phyloP scores from a whole-genome alignment of 2,329 filamentous ascomycete species.

The Penicillium sp. region DNA sequence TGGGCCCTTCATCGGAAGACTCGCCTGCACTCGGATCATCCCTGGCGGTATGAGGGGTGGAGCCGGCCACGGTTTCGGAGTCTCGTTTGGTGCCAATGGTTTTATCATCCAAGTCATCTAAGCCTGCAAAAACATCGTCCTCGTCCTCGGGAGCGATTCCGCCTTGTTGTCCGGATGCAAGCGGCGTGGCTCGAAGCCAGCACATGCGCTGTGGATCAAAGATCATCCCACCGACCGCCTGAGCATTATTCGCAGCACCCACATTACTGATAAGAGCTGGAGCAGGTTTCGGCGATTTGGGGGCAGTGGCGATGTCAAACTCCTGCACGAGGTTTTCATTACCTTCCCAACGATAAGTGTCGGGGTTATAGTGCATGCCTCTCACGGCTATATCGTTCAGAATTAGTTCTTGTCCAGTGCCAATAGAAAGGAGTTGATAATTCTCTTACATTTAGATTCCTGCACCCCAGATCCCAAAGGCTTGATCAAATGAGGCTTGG shows the following conservation, averaged over 20 bases:
- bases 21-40: slow-evolving; percentile 47
- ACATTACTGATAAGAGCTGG: slow-evolving; percentile 87
- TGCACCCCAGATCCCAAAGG: slow-evolving; percentile 72
- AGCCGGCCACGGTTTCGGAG: slow-evolving; percentile 28
- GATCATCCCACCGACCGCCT: slow-evolving; percentile 96
- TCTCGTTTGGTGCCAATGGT: slow-evolving; percentile 17
- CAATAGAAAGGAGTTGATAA: neutral
- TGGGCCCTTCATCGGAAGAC: slow-evolving; percentile 71
- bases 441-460: slow-evolving; percentile 72
- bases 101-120: slow-evolving; percentile 85
- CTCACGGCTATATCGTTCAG: slow-evolving; percentile 65
- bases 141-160: slow-evolving; percentile 70
- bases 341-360: slow-evolving; percentile 87
- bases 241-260: slow-evolving; percentile 77
- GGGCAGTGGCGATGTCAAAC: slow-evolving; percentile 64
- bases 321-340: slow-evolving; percentile 80
- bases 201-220: slow-evolving; percentile 98
- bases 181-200: slow-evolving; percentile 77
- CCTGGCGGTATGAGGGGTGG: slow-evolving; percentile 28
- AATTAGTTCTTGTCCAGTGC: slow-evolving; percentile 1
- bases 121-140: slow-evolving; percentile 89
- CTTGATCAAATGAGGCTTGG: slow-evolving; percentile 84
- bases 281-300: slow-evolving; percentile 46
- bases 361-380: slow-evolving; percentile 94
- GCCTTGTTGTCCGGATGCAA: slow-evolving; percentile 34